These are phyloP conservation scores for Ceratobasidium sp. DNA, from an alignment of 1,284 basidiomycete species.

Conservation along the genomic window DNA sequence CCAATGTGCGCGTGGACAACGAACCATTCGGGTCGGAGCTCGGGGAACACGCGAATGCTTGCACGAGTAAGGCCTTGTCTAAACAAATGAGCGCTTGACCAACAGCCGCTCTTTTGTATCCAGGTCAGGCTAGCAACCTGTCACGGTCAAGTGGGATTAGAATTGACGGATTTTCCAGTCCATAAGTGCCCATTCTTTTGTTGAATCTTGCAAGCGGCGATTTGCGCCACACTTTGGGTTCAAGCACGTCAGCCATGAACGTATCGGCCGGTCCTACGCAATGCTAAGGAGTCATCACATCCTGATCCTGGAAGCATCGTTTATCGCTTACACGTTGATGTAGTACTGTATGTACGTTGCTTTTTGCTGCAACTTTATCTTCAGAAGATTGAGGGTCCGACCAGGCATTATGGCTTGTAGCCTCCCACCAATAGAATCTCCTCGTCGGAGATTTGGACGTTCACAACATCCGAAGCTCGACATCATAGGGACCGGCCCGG, in stretches of 20 bases:
- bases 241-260: conserved; percentile 96
- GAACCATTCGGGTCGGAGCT: conserved; percentile 91
- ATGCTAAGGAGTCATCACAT: conserved; percentile 8
- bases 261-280: conserved; percentile 82
- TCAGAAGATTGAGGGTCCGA: conserved; percentile 79
- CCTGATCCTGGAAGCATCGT: not conserved
- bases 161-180: conserved; percentile 77
- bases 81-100: conserved; percentile 80
- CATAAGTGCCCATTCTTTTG: conserved; percentile 86
- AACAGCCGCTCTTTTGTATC: conserved; percentile 82
- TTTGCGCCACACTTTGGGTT: conserved; percentile 79
- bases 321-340: conserved; percentile 81
- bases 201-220: conserved; percentile 72
- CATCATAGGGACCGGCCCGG: conserved; percentile 49
- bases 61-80: conserved; percentile 63
- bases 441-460: conserved; percentile 57
- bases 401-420: conserved; percentile 56
- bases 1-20: conserved; percentile 43
- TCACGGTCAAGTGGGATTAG: conserved; percentile 94
- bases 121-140: conserved; percentile 91
- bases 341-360: conserved; percentile 84
- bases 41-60: conserved; percentile 56
- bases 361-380: conserved; percentile 78
- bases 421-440: conserved; percentile 58
- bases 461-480: conserved; percentile 51